phyloP scores from a whole-genome alignment of 768 basidiomycete genomes.

The Termitomyces sp. region DNA sequence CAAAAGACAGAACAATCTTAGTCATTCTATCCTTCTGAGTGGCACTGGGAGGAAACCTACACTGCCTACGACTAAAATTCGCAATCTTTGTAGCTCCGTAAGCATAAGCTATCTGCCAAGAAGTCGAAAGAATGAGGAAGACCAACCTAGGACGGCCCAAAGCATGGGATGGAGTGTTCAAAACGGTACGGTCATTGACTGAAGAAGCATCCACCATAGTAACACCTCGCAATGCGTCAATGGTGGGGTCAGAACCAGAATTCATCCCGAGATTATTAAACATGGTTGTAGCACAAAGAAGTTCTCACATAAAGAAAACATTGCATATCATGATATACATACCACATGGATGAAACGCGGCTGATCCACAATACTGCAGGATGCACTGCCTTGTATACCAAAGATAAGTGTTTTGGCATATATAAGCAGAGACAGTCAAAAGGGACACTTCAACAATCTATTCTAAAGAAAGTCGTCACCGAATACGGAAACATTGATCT shows the following conservation, averaged over 20 bases:
- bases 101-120: neutral
- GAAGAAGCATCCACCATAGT: neutral
- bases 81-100: neutral
- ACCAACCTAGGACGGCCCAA: neutral
- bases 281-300: neutral
- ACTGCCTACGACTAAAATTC: neutral
- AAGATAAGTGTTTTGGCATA: neutral
- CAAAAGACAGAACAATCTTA: neutral
- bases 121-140: neutral
- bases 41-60: neutral
- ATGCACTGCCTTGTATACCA: neutral
- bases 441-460: no score
- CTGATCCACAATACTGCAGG: neutral
- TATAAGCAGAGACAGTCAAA: no score
- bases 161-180: neutral
- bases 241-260: neutral
- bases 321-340: neutral
- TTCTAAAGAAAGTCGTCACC: no score
- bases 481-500: no score
- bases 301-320: neutral
- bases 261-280: neutral
- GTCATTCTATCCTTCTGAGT: neutral
- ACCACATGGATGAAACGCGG: neutral
- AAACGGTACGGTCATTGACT: neutral
- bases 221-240: neutral